phyloP scores from a whole-genome alignment of 2,329 filamentous ascomycete genomes.

The Lasiodiplodia gonubiensis region DNA sequence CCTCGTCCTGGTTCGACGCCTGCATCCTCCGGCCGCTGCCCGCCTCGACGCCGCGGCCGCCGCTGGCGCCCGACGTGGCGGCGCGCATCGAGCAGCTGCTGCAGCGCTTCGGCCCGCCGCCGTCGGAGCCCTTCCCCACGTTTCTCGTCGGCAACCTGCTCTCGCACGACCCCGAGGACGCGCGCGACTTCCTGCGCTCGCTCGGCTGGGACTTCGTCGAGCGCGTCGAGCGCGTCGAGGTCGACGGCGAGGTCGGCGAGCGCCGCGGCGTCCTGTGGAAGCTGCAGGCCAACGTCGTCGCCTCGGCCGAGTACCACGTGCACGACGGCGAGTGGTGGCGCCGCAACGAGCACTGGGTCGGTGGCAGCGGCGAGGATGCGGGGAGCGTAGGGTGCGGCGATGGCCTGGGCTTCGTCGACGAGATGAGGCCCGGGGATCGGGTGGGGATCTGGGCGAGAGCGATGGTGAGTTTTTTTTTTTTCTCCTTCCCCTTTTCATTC shows the following conservation, averaged over 20 bases:
- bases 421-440: slow-evolving; percentile 37
- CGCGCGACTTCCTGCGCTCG: background rate
- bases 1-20: slow-evolving; percentile 41
- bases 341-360: slow-evolving; percentile 16
- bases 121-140: slow-evolving; percentile 32
- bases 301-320: slow-evolving; percentile 12
- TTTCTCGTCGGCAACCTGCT: slow-evolving; percentile 28
- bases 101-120: slow-evolving; percentile 28
- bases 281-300: slow-evolving; percentile 42
- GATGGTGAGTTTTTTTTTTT: slow-evolving; percentile 35
- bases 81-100: slow-evolving; percentile 12
- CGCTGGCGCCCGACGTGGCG: slow-evolving; percentile 25
- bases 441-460: slow-evolving; percentile 42
- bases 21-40: slow-evolving; percentile 40
- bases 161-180: slow-evolving; percentile 17
- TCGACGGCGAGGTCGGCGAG: slow-evolving; percentile 21
- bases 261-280: slow-evolving; percentile 35
- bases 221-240: slow-evolving; percentile 20
- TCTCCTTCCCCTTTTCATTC: no score
- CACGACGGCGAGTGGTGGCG: slow-evolving; percentile 11
- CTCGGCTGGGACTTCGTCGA: slow-evolving; percentile 25
- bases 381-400: background rate
- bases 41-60: slow-evolving; percentile 23
- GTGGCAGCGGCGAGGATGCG: slow-evolving; percentile 32
- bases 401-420: slow-evolving; percentile 38